Base-by-base conservation (phyloP, 805 yeast species). In the Cephaloascus albidus region DNA sequence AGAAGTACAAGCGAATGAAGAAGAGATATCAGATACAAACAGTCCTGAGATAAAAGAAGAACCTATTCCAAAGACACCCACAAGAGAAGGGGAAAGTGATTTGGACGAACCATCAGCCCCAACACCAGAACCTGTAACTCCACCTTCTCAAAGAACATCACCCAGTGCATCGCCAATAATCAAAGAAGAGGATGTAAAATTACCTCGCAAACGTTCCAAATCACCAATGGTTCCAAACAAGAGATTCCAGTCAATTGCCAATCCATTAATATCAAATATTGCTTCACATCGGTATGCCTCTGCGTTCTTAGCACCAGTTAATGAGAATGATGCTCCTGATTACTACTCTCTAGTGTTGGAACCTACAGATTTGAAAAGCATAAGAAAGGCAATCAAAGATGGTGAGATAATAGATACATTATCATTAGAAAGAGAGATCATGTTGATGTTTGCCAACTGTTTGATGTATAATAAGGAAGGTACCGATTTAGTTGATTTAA, bases 401-500 rank as follows among this genome's bases (percentile, higher is more conserved):
- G 80, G 78, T 0, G 66, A 70, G 40, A 71, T 85, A 33, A 65
- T 70, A 28, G 53, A 55, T 15, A 57, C 61, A 10, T 63, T 54
- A 18, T 78, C 80, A 41, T 61, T 85, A 18, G 86, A 85, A 47
- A 63, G 82, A 38, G 85, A 81, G 44, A 64, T 85, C 35, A 70
- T 80, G 62, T 63, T 80, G 43, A 83, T 85, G 93, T 83, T 81
- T 60, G 82, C 90, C 38, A 85, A 85, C 55, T 85, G 90, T 15
- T 72, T 85, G 15, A 85, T 85, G 93, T 85, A 79, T 60, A 85
- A 85, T 55, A 74, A 74, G 48, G 68, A 76, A 44, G 77, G 72
- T 43, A 73, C 78, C 20, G 86, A 80, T 39, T 68, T 82, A 43
- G 75, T 73, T 34, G 55, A 59, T 30, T 72, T 85, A 70, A 74